Base-by-base conservation (phyloP, 2,329 filamentous ascomycete species). In the Knoxdaviesia proteae region DNA sequence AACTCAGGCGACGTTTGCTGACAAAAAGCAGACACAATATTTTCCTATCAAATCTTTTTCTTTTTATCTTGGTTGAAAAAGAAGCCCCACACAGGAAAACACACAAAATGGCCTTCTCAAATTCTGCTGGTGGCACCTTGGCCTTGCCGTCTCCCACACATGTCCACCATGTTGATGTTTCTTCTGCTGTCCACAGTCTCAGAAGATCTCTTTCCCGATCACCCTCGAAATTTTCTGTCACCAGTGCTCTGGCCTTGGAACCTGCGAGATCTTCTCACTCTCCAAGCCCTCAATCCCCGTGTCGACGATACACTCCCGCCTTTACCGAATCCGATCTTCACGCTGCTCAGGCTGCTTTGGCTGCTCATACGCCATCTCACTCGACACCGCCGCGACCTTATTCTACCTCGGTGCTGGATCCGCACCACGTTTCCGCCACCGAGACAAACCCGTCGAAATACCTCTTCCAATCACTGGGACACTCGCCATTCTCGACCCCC, bases 161-260 rank as follows among this genome's bases (percentile, higher is more conserved):
- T 53, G 74, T 76, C 47, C 82, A 84, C 57, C 79, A 82, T 60
- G 80, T 88, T 52, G 83, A 93, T 63, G 76, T 84, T 49, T 79
- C 81, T 47, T 77, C 82, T 41, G 79, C 82, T 46, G 81, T 94
- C 48, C 74, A 84, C 54, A 82, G 84, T 53, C 67, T 94, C 45
- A 74, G 87, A 49, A 81, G 84, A 51, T 94, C 88, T 31, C 68
- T 94, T 48, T 94, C 87, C 45, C 74, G 86, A 52, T 94, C 88
- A n/a, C 88, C 88, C 7, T 94, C 88, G 33, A 93, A 90, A 58
- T 88, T 90, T 38, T 45, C 44, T 34, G 38, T 46, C 7, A 34
- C 44, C 7, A 35, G 34, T 31, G 34, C 44, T 29, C 37, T 39
- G 10, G 34, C 39, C 9, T 45, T 42, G 11, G 41, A 46, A 67